Evolutionary conservation across 768 basidiomycete genomes (phyloP).

Genomic region (Suillus cothurnatus): DNA sequence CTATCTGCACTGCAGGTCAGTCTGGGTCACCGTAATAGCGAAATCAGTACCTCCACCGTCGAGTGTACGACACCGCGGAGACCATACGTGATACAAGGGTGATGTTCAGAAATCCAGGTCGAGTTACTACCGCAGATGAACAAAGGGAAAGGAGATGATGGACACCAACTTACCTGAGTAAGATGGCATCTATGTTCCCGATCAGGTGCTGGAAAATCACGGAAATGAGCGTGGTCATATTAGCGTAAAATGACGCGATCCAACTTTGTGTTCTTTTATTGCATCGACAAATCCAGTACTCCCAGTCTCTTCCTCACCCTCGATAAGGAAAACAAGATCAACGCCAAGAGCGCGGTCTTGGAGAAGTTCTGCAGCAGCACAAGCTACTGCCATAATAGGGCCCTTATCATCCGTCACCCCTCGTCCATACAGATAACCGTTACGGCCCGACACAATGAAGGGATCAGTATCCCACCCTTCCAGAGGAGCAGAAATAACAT

Average conservation of each 20-base stretch:
- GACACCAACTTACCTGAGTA: slow-evolving; percentile 63
- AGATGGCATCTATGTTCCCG: slow-evolving; percentile 85
- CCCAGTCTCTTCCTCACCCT: slow-evolving; percentile 97
- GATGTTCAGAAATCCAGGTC: slow-evolving; percentile 92
- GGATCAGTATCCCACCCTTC: slow-evolving; percentile 85
- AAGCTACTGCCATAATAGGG: slow-evolving; percentile 88
- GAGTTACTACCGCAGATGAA: slow-evolving; percentile 67
- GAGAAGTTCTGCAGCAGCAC: slow-evolving; percentile 83
- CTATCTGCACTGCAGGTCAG: slow-evolving; percentile 48
- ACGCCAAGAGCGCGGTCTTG: slow-evolving; percentile 72
- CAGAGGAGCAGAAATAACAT: slow-evolving; percentile 83
- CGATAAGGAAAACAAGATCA: slow-evolving; percentile 89
- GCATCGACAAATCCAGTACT: slow-evolving; percentile 84
- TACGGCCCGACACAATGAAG: slow-evolving; percentile 76
- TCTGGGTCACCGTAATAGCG: not conserved
- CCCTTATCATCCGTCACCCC: slow-evolving; percentile 97
- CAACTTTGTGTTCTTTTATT: slow-evolving; percentile 73
- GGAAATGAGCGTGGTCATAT: slow-evolving; percentile 1
- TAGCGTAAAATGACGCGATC: slow-evolving; percentile 8
- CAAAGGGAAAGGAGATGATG: not conserved
- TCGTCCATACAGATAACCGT: slow-evolving; percentile 89
- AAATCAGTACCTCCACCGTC: slow-evolving; percentile 58
- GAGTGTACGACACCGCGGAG: slow-evolving; percentile 93
- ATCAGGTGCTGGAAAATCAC: slow-evolving; percentile 61
- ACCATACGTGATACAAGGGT: slow-evolving; percentile 94